Base-by-base conservation (phyloP, 768 basidiomycete genomes). In the Leccinum longicurvipes region DNA sequence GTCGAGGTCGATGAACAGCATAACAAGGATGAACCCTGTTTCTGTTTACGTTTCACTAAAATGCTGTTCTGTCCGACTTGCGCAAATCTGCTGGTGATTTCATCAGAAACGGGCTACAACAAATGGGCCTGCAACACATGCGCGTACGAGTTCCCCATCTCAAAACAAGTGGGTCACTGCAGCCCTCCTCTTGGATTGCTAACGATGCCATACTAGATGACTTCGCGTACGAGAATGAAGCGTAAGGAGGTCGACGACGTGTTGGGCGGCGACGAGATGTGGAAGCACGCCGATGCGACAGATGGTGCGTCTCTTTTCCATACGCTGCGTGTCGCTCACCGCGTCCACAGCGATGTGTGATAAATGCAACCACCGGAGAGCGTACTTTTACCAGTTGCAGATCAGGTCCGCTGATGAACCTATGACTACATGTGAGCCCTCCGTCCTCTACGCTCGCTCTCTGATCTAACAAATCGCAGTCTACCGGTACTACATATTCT, bases 1-100 rank as follows among this genome's bases (percentile, higher is more conserved):
- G n/a, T n/a, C n/a, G n/a, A n/a, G n/a, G n/a, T n/a, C n/a, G n/a
- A n/a, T n/a, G n/a, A n/a, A n/a, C n/a, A n/a, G n/a, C n/a, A n/a
- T n/a, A n/a, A n/a, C n/a, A n/a, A n/a, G n/a, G n/a, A n/a, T n/a
- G n/a, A n/a, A n/a, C n/a, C n/a, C n/a, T n/a, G n/a, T n/a, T n/a
- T n/a, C n/a, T n/a, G n/a, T n/a, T 39, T 14, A 47, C 25, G 17
- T 9, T 28, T 4, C 12, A 4, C 32, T 21, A 25, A 34, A n/a
- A 95, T 96, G 92, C 78, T 95, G 32, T 96, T 96, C 78, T 98
- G 96, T 69, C 96, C 96, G 28, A 91, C 87, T 51, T 98, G 96
- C 66, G 85, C 91, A 27, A 98, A 98, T 71, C 78, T 92, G 44
- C 82, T 95, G 15, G 79, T 88, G 45, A 85, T 92, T 48, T 89